Conservation (phyloP, 371 early-diverging fungal species). For the Rhizomucor miehei region DNA sequence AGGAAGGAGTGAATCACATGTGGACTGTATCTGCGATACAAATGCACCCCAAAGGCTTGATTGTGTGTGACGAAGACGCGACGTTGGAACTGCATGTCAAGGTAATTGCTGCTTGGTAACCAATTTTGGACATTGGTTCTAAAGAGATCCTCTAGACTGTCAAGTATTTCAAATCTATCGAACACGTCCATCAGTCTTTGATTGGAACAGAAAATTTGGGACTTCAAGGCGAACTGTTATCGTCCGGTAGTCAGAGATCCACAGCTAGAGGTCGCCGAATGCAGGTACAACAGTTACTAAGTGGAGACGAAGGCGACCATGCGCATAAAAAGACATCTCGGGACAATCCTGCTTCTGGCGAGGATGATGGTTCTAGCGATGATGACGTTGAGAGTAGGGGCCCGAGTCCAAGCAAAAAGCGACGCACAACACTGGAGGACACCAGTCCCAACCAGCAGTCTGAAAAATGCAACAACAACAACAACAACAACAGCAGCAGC, state of each 20-base stretch:
- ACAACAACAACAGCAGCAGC: background rate
- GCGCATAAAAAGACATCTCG: too few species aligned
- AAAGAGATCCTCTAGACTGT: too few species aligned
- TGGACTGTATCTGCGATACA: slow-evolving; percentile 93
- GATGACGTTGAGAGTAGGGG: background rate
- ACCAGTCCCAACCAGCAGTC: background rate
- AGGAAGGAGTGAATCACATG: slow-evolving; percentile 88
- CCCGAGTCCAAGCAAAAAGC: background rate
- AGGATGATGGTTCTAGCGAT: background rate
- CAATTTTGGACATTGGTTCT: background rate
- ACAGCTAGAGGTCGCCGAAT: slow-evolving; percentile 2
- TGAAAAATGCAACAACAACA: background rate
- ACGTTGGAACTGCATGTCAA: slow-evolving; percentile 88
- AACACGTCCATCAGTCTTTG: slow-evolving; percentile 77
- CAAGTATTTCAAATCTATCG: slow-evolving; percentile 86
- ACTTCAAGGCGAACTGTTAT: slow-evolving; percentile 58
- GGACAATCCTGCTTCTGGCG: too few species aligned
- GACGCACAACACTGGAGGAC: background rate
- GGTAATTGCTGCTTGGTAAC: slow-evolving; percentile 14
- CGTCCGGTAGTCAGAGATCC: slow-evolving; percentile 1
- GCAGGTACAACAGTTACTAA: slow-evolving; percentile 3
- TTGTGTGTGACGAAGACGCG: slow-evolving; percentile 91
- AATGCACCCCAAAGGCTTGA: slow-evolving; percentile 82
- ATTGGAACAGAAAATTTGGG: slow-evolving; percentile 78
- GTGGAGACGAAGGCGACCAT: slow-evolving; percentile 1